phyloP scores from a whole-genome alignment of 2,329 filamentous ascomycete species.

The Venturia carpophila region DNA sequence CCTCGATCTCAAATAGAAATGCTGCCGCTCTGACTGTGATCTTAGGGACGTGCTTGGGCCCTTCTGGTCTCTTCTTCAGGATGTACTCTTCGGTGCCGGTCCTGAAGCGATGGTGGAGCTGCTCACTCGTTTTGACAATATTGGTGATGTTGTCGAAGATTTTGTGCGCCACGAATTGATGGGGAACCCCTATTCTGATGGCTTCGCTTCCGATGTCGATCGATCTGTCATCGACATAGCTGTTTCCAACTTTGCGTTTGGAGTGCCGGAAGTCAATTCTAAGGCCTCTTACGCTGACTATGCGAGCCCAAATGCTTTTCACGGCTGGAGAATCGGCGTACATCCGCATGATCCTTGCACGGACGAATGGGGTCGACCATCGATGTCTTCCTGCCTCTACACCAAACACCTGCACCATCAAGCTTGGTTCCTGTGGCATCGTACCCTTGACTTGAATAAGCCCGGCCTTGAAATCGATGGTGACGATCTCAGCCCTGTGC shows the following conservation, averaged over 20 bases:
- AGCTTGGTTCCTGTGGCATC: slow-evolving; percentile 78
- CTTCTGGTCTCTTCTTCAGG: slow-evolving; percentile 74
- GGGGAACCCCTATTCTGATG: slow-evolving; percentile 78
- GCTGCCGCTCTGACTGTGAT: slow-evolving; percentile 74
- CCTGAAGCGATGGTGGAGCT: slow-evolving; percentile 87
- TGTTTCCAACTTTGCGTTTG: slow-evolving; percentile 58
- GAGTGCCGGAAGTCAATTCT: slow-evolving; percentile 74
- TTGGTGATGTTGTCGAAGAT: slow-evolving; percentile 94
- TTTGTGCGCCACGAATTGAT: slow-evolving; percentile 80
- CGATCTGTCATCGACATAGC: slow-evolving; percentile 63
- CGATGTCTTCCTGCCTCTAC: slow-evolving; percentile 77
- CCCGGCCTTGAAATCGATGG: slow-evolving; percentile 71
- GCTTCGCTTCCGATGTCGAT: slow-evolving; percentile 81
- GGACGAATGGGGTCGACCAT: slow-evolving; percentile 76
- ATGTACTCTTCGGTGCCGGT: slow-evolving; percentile 85
- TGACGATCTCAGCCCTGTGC: slow-evolving; percentile 56
- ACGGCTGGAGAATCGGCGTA: slow-evolving; percentile 84
- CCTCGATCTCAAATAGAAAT: slow-evolving; percentile 85
- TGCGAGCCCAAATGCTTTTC: slow-evolving; percentile 73
- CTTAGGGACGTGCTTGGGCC: slow-evolving; percentile 77
- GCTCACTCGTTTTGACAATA: slow-evolving; percentile 74
- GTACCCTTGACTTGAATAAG: slow-evolving; percentile 82
- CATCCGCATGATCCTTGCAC: slow-evolving; percentile 69
- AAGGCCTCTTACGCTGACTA: slow-evolving; percentile 74
- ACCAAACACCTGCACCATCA: slow-evolving; percentile 84